A percentile compares a stretch with the other conserved stretches of the same genome.
Evolutionary conservation across 2,329 filamentous ascomycete species (phyloP).

Genomic region (Alternaria gansuensis): DNA sequence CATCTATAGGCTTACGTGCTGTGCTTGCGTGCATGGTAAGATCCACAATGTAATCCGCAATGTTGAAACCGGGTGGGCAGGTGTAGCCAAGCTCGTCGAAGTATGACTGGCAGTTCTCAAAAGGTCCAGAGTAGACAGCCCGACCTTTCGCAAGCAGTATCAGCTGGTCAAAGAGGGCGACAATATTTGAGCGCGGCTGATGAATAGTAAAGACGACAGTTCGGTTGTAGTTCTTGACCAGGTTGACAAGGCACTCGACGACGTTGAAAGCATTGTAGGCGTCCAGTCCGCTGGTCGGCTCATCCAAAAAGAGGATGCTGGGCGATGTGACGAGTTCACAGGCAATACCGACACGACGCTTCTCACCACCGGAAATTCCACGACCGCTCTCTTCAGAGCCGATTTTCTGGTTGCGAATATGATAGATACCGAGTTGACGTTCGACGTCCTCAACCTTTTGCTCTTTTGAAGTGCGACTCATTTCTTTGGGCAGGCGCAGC

Average conservation of each 20-base stretch:
- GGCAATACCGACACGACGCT: conserved; percentile 93
- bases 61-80: conserved; percentile 97
- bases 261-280: conserved; percentile 99
- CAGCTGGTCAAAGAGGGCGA: conserved; percentile 94
- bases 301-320: conserved; percentile 95
- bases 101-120: conserved; percentile 86
- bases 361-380: conserved; percentile 96
- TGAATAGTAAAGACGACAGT: conserved; percentile 99
- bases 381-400: conserved; percentile 95
- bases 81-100: conserved; percentile 92
- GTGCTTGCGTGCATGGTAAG: conserved; percentile 93
- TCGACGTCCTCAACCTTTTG: conserved; percentile 92
- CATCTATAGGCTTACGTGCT: conserved; percentile 63
- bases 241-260: conserved; percentile 90
- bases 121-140: conserved; percentile 92
- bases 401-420: conserved; percentile 94
- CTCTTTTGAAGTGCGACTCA: conserved; percentile 87
- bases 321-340: conserved; percentile 98
- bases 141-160: conserved; percentile 87
- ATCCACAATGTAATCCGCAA: conserved; percentile 96
- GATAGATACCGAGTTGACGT: conserved; percentile 91
- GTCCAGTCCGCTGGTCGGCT: conserved; percentile 94
- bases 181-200: conserved; percentile 97
- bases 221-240: conserved; percentile 95
- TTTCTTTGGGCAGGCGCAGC: conserved; percentile 88